These are phyloP conservation scores for Metschnikowia lunata DNA, from an alignment of 805 yeast species.

Conservation along the genomic window DNA sequence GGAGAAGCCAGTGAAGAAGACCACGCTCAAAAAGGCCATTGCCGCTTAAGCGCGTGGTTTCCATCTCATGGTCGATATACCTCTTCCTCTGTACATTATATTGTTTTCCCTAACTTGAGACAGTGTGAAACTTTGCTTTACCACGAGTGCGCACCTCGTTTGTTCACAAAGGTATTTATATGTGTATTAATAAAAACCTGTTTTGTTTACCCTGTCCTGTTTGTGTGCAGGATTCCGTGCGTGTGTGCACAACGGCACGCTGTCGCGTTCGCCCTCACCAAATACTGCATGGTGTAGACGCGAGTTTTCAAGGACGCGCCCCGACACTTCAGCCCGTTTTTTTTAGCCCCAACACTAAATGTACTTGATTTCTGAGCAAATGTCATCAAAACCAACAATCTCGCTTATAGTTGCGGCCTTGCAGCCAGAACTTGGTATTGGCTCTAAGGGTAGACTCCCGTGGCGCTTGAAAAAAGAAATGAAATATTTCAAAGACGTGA, in stretches of 20 bases:
- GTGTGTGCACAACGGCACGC: not conserved
- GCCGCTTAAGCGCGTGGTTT: constrained; percentile 4
- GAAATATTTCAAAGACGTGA: constrained; percentile 75
- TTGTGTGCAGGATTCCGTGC: constrained; percentile 2
- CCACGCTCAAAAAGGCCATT: constrained; percentile 9
- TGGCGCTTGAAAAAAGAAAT: constrained; percentile 86
- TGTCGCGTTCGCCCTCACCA: not conserved
- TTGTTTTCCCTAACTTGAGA: constrained; percentile 1
- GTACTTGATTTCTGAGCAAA: no score
- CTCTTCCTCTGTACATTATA: constrained; percentile 13
- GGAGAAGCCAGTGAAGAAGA: constrained; percentile 9
- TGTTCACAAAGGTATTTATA: not conserved
- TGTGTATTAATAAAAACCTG: constrained; percentile 9
- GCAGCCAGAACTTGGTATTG: constrained; percentile 78
- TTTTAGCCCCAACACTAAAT: no score
- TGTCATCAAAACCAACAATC: constrained; percentile 16
- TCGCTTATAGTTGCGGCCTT: constrained; percentile 80
- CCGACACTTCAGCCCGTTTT: not conserved
- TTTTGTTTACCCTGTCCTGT: constrained; percentile 3
- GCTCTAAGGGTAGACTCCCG: constrained; percentile 74
- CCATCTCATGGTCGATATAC: constrained; percentile 1
- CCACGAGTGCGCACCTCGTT: constrained; percentile 1
- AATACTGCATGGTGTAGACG: not conserved
- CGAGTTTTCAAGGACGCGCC: not conserved
- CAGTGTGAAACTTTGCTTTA: constrained; percentile 6